Base-by-base conservation (phyloP, 495 filamentous ascomycete species). In the Pyrenula aspistea region DNA sequence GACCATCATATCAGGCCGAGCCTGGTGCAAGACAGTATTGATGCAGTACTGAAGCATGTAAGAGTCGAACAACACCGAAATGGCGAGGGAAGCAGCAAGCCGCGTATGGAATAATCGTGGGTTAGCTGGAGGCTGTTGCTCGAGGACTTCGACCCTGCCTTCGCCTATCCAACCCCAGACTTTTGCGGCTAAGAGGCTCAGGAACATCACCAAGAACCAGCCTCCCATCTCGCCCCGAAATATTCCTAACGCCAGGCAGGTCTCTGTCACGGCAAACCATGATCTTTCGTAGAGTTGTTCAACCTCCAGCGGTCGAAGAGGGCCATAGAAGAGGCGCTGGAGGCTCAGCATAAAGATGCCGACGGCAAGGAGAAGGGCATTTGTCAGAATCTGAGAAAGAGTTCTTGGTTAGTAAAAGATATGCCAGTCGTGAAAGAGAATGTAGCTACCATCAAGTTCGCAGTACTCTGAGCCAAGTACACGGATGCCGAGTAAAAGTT, bases 101-200 rank as follows among this genome's bases (percentile, higher is more conserved):
- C 94, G 85, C 12, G 80, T 76, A 67, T 97, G 91, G 72, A 96
- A 96, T n/a, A 95, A 68, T 12, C 84, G 78, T 4, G 91, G 91
- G 68, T 95, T 95, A 2, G 87, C 80, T 1, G 92, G 91, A 2
- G 92, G 93, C 70, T 96, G 92, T 67, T 96, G 94, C 67, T 98
- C 94, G 55, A 96, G 73, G 53, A 91, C 80, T 67, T 98, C 93
- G 53, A 98, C 90, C 42, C 94, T 84, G 3, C 90, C 92, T 67
- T 95, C 91, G 24, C 89, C 89, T 61, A 98, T 94, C 94, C 94
- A 98, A 24, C 88, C 88, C 89, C 94, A 97, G 49, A 97, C 90
- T 70, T 96, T 96, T 49, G 89, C 90, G 24, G 87, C 88, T 51
- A 97, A 77, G n/a, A 97, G 77, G 36, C 83, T 83, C 15, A 93